Percentiles rank a stretch among this genome's conserved stretches.
Evolutionary conservation across 441 rosid species (phyloP).

Genomic region (Iberis amara): DNA sequence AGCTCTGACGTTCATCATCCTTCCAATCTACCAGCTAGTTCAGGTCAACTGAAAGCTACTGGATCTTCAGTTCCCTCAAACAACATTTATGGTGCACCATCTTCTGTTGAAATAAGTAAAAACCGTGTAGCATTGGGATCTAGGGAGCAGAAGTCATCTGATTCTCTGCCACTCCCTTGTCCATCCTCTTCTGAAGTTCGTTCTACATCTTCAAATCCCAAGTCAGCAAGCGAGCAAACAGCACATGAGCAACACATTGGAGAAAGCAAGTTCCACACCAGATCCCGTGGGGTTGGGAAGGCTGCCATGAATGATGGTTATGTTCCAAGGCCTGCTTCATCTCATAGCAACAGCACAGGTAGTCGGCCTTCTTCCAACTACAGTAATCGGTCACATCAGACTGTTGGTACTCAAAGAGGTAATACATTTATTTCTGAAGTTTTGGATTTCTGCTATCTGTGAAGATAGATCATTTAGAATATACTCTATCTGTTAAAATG

Average conservation of each 20-base stretch:
- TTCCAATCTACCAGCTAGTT: slow-evolving; percentile 33
- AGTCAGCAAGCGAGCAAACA: slow-evolving; percentile 43
- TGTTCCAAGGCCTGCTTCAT: slow-evolving; percentile 44
- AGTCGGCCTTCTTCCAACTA: slow-evolving; percentile 78
- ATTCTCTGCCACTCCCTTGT: slow-evolving; percentile 35
- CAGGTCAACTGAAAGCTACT: slow-evolving; percentile 38
- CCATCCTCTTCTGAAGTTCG: slow-evolving; percentile 57
- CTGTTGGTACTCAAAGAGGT: slow-evolving; percentile 68
- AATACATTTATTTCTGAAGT: slow-evolving; percentile 19
- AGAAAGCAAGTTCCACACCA: slow-evolving; percentile 44
- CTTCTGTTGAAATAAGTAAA: slow-evolving; percentile 37
- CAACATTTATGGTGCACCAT: slow-evolving; percentile 31
- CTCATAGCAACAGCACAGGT: slow-evolving; percentile 49
- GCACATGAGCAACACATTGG: slow-evolving; percentile 40
- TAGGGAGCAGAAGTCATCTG: slow-evolving; percentile 37
- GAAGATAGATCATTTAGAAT: background rate
- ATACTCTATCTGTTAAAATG: slow-evolving; percentile 5
- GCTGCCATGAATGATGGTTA: slow-evolving; percentile 44
- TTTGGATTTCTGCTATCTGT: slow-evolving; percentile 9
- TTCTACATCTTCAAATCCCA: slow-evolving; percentile 60
- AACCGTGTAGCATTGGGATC: slow-evolving; percentile 38
- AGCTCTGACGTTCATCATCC: slow-evolving; percentile 30
- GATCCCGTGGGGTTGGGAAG: slow-evolving; percentile 56
- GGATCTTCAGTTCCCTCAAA: slow-evolving; percentile 33
- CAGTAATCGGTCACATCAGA: slow-evolving; percentile 60